These are phyloP conservation scores for Talaromyces sp. DNA, from an alignment of 2,329 filamentous ascomycete species.

Conservation along the genomic window DNA sequence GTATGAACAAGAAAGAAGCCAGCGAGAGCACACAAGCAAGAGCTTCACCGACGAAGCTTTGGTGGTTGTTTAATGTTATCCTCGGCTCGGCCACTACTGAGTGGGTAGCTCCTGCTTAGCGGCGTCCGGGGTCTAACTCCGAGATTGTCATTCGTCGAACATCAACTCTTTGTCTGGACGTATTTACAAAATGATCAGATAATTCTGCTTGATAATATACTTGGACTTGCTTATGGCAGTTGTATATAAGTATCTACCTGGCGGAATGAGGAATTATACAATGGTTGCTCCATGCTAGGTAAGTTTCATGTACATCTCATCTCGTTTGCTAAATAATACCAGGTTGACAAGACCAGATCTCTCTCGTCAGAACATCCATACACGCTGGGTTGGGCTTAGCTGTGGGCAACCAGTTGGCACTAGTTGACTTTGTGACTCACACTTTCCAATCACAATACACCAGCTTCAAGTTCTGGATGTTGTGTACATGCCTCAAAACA, in stretches of 20 bases:
- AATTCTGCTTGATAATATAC: not conserved
- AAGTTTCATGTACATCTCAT: not conserved
- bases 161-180: not conserved
- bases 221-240: not conserved
- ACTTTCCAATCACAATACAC: not conserved
- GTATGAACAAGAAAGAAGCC: not conserved
- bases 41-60: slow-evolving; percentile 3
- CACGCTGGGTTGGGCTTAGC: not conserved
- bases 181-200: not conserved
- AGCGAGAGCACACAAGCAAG: not conserved
- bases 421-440: not conserved
- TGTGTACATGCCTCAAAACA: too few relatives aligned
- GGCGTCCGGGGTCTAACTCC: slow-evolving; percentile 4
- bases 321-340: not conserved
- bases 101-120: slow-evolving; percentile 8
- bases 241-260: not conserved
- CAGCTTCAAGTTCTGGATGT: not conserved
- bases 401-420: too few relatives aligned
- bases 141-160: not conserved
- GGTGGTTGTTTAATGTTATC: slow-evolving; percentile 3
- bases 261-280: not conserved
- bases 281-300: not conserved
- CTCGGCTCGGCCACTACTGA: slow-evolving; percentile 9
- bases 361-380: not conserved
- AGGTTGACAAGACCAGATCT: not conserved